Conservation (phyloP, 106 monocot genomes). For the Vanilla planifolia region DNA sequence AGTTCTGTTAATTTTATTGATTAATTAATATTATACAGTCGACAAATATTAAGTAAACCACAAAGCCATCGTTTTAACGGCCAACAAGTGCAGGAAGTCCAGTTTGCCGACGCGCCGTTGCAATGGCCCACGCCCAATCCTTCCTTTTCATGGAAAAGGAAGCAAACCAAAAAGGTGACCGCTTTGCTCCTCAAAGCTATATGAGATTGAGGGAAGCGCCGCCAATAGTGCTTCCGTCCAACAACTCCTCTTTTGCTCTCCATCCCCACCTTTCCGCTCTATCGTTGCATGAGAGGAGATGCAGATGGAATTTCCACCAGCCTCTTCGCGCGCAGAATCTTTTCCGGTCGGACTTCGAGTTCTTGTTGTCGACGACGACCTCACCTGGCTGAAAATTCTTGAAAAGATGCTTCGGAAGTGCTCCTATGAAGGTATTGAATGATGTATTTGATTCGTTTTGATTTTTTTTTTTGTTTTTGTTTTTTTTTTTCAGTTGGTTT, state of each 20-base stretch:
- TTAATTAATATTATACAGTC: too few species aligned
- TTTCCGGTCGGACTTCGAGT: slow-evolving; percentile 60
- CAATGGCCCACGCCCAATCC: too few species aligned
- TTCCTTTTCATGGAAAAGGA: too few species aligned
- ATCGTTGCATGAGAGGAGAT: background rate
- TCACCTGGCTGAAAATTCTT: slow-evolving; percentile 68
- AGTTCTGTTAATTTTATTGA: too few species aligned
- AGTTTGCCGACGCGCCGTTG: too few species aligned
- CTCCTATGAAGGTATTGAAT: slow-evolving; percentile 53
- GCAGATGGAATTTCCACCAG: slow-evolving; percentile 20
- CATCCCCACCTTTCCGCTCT: background rate
- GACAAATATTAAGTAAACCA: too few species aligned
- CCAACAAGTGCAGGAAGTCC: too few species aligned
- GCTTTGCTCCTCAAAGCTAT: too few species aligned
- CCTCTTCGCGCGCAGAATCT: slow-evolving; percentile 33
- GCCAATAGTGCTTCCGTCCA: background rate
- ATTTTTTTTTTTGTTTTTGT: background rate
- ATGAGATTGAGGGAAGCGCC: background rate
- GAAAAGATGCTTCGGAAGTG: slow-evolving; percentile 81
- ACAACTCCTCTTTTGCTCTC: slow-evolving; percentile 5
- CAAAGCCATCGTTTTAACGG: too few species aligned
- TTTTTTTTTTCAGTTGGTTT: background rate
- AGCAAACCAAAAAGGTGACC: too few species aligned
- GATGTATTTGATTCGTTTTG: too few species aligned
- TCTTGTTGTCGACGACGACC: slow-evolving; percentile 66